Evolutionary conservation across 2,329 filamentous ascomycete genomes (phyloP).

Genomic region (Seiridium unicorne): DNA sequence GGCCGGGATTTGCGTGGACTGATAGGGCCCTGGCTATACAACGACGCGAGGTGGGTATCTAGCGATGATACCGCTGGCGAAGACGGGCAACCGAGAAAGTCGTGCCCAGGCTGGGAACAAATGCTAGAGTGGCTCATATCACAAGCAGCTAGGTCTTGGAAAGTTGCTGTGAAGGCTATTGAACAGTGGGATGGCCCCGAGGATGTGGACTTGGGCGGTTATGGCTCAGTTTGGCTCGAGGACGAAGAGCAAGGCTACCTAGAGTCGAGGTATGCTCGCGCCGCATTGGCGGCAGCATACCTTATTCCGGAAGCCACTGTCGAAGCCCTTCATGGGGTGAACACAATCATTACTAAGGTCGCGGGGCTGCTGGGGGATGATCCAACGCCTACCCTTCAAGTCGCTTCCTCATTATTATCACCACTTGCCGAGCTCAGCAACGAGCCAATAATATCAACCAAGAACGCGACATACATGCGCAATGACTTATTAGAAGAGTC

Average conservation of each 20-base stretch:
- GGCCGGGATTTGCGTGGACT: constrained; percentile 67
- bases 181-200: constrained; percentile 72
- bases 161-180: constrained; percentile 59
- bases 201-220: constrained; percentile 67
- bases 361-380: constrained; percentile 60
- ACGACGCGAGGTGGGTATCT: constrained; percentile 55
- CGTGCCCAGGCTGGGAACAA: constrained; percentile 65
- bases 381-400: constrained; percentile 49
- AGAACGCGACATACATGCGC: constrained; percentile 44
- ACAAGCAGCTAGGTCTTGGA: constrained; percentile 60
- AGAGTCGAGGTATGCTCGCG: constrained; percentile 63
- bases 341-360: constrained; percentile 59
- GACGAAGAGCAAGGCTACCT: constrained; percentile 60
- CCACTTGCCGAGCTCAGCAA: constrained; percentile 33
- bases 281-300: constrained; percentile 67
- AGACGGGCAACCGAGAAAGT: constrained; percentile 25
- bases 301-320: constrained; percentile 58
- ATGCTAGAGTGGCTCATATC: constrained; percentile 65
- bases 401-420: constrained; percentile 44
- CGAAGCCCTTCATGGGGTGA: constrained; percentile 58
- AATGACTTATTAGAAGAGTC: constrained; percentile 54
- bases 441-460: constrained; percentile 33
- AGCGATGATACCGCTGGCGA: constrained; percentile 18
- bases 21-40: constrained; percentile 73
- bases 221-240: constrained; percentile 54